Evolutionary conservation across 2,329 filamentous ascomycete species (phyloP).

Genomic region (Fusarium robinianum): DNA sequence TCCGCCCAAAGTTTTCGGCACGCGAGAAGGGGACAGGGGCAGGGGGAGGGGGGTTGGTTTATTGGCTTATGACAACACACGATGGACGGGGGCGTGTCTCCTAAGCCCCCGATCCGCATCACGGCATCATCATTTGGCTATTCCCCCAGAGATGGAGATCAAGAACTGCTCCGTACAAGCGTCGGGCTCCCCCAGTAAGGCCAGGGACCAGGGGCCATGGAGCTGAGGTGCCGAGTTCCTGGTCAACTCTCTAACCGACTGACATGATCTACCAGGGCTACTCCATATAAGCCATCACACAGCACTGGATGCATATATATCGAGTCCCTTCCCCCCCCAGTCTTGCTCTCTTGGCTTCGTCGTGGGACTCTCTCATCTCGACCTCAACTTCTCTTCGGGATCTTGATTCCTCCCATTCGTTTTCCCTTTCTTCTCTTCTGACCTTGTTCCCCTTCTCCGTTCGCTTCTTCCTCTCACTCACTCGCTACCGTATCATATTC

Average conservation of each 20-base stretch:
- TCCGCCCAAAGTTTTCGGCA: too few relatives aligned
- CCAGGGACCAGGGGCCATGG: conserved; percentile 1
- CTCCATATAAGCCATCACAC: conserved; percentile 7
- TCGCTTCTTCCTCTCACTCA: conserved; percentile 6
- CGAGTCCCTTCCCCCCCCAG: conserved; percentile 3
- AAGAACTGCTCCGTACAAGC: too few relatives aligned
- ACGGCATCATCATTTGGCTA: too few relatives aligned
- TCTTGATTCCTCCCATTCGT: conserved; percentile 10
- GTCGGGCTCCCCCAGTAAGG: background rate
- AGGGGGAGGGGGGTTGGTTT: too few relatives aligned
- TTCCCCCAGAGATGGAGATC: conserved; percentile 2
- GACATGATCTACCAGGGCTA: background rate
- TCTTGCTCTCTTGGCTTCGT: background rate
- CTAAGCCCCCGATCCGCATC: too few relatives aligned
- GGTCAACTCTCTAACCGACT: background rate
- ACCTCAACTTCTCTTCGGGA: background rate
- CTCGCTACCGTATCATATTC: background rate
- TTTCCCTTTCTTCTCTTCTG: conserved; percentile 16
- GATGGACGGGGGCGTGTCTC: too few relatives aligned
- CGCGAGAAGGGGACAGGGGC: too few relatives aligned
- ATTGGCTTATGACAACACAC: too few relatives aligned
- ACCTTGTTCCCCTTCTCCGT: conserved; percentile 4
- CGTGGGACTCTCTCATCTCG: conserved; percentile 5
- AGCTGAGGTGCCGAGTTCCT: conserved; percentile 2
- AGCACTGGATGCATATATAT: too few relatives aligned